Evolutionary conservation across 306 rosid genomes (phyloP), one percentile per base, ranked within the genome.

Genomic region (Datisca glomerata): DNA sequence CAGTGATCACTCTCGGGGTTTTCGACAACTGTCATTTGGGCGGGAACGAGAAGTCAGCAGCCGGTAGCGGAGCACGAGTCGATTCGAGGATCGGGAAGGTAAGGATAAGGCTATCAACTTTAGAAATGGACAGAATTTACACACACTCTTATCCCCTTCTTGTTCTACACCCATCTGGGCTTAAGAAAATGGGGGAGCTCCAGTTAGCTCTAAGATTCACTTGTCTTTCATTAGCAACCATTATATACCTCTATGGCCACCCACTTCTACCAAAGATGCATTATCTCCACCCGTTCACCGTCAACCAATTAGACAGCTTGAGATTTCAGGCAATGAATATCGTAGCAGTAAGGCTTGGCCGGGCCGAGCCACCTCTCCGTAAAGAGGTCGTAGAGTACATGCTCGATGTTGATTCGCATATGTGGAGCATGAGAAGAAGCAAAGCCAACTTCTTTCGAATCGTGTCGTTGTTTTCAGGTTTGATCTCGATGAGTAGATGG

Each of bases 41-140:
- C 2, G 78, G 66, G 41, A 48, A 29, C 36, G 36, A 31, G 2
- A 31, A 31, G 36, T 14, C 14, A 0, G 36, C 4, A 3, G 36
- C n/a, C 4, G 36, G 36, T 8, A 11, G 13, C 37, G 41, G 58
- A 52, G 12, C 47, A 10, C 24, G 57, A 24, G 57, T 60, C 18
- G 73, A 65, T 57, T 23, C 66, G 57, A 71, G 57, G 38, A 57
- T 71, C 29, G 78, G 78, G 12, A 71, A 71, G 43, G 73, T 71
- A 31, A 31, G 36, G 3, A 31, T 31, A 1, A 12, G 36, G 13
- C 36, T 31, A 8, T 31, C 36, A 11, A 31, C 36, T 14, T 14
- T 31, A 2, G 36, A 31, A 31, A 14, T 14, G 9, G n/a, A 31
- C 13, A 12, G 36, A 4, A 11, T 31, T 3, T 31, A 31, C 12